Conservation (phyloP, 2,329 filamentous ascomycete species). For the Xylariaceae sp. region DNA sequence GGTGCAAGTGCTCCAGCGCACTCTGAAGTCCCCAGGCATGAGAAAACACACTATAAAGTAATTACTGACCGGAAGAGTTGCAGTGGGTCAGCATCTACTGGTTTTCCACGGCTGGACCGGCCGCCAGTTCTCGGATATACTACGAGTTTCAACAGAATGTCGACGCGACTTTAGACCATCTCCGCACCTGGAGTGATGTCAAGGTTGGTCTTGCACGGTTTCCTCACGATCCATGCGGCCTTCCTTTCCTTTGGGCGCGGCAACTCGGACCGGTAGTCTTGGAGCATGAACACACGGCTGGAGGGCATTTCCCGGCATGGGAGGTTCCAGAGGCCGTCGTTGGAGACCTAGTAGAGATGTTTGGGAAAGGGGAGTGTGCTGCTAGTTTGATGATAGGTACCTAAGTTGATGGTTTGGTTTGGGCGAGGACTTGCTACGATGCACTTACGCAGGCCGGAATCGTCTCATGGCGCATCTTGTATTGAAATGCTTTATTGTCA, state of each 20-base stretch:
- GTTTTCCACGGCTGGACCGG: background rate
- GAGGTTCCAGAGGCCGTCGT: background rate
- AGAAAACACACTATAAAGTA: too few species aligned
- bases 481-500: too few species aligned
- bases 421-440: too few species aligned
- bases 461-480: too few species aligned
- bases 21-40: too few species aligned
- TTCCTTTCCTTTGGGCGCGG: background rate
- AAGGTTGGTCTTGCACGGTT: background rate
- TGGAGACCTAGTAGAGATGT: background rate
- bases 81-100: background rate
- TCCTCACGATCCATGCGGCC: background rate
- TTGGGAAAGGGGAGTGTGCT: background rate
- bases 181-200: background rate
- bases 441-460: too few species aligned
- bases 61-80: too few species aligned
- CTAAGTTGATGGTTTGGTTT: too few species aligned
- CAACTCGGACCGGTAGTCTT: background rate
- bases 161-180: background rate
- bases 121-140: background rate
- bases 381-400: too few species aligned
- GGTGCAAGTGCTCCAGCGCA: too few species aligned
- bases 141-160: background rate
- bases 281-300: background rate
- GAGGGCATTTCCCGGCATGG: background rate